Evolutionary conservation across 306 rosid species (phyloP).

Genomic region (Cucurbita pepo): DNA sequence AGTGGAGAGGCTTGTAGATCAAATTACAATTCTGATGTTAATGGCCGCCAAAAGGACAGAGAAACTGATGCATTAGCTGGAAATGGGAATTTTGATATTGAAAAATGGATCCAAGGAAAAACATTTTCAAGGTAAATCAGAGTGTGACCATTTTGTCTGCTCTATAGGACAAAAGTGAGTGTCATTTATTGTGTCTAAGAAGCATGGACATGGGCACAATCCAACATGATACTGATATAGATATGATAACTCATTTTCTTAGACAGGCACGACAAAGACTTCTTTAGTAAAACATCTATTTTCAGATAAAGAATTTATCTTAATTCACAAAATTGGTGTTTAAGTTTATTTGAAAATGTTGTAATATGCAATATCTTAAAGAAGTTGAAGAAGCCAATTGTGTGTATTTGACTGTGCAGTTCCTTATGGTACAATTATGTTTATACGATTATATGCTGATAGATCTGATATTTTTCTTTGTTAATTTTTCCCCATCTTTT

Average conservation of each 20-base stretch:
- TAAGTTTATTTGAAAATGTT: background rate
- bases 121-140: conserved; percentile 29
- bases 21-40: conserved; percentile 8
- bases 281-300: background rate
- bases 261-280: background rate
- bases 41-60: background rate
- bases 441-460: background rate
- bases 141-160: background rate
- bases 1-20: conserved; percentile 5
- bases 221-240: background rate
- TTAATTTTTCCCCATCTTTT: background rate
- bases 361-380: background rate
- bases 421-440: background rate
- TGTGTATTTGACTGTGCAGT: background rate
- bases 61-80: conserved; percentile 1
- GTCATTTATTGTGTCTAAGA: background rate
- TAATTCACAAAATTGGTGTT: background rate
- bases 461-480: background rate
- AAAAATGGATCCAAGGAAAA: conserved; percentile 27
- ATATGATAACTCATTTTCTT: background rate
- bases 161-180: background rate
- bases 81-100: conserved; percentile 20
- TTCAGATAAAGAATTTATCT: background rate
- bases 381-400: background rate
- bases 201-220: background rate